Evolutionary conservation across 108 stramenopile species (phyloP).

Genomic region (Nitzschia inconspicua): DNA sequence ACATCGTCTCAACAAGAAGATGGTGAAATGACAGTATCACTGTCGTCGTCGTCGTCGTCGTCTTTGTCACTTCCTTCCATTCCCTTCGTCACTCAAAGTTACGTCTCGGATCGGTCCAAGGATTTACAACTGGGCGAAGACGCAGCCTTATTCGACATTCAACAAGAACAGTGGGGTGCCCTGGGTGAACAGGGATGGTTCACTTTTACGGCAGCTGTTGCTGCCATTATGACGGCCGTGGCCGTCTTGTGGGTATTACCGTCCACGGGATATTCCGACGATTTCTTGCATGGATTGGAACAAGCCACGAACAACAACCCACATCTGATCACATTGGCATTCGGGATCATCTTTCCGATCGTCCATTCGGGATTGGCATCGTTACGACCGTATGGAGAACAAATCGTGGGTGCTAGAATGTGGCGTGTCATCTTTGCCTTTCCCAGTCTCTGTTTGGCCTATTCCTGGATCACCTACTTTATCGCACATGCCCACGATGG

Average conservation of each 20-base stretch:
- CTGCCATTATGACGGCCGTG: conserved; percentile 68
- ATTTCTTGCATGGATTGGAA: conserved; percentile 67
- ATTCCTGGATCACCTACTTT: conserved; percentile 93
- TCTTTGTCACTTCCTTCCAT: conserved; percentile 20
- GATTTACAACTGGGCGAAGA: conserved; percentile 74
- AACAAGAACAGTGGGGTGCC: conserved; percentile 57
- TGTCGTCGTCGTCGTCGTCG: too few relatives aligned
- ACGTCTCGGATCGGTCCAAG: conserved; percentile 45
- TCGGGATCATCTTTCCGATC: conserved; percentile 85
- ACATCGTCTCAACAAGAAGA: too few relatives aligned
- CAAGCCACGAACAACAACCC: conserved; percentile 29
- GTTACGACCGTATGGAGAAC: conserved; percentile 85
- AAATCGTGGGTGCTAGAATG: conserved; percentile 84
- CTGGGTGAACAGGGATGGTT: conserved; percentile 68
- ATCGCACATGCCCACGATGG: conserved; percentile 94
- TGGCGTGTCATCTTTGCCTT: conserved; percentile 96
- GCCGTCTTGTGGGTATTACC: conserved; percentile 72
- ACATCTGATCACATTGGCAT: conserved; percentile 46
- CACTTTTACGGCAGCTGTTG: conserved; percentile 70
- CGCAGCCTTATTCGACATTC: conserved; percentile 52
- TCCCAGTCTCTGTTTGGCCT: conserved; percentile 80
- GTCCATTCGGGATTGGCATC: conserved; percentile 94
- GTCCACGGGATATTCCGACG: conserved; percentile 67
- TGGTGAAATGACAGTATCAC: too few relatives aligned
- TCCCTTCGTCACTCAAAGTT: conserved; percentile 51